These are phyloP conservation scores for Rutstroemia sp. DNA, from an alignment of 2,329 filamentous ascomycete genomes.

Conservation along the genomic window DNA sequence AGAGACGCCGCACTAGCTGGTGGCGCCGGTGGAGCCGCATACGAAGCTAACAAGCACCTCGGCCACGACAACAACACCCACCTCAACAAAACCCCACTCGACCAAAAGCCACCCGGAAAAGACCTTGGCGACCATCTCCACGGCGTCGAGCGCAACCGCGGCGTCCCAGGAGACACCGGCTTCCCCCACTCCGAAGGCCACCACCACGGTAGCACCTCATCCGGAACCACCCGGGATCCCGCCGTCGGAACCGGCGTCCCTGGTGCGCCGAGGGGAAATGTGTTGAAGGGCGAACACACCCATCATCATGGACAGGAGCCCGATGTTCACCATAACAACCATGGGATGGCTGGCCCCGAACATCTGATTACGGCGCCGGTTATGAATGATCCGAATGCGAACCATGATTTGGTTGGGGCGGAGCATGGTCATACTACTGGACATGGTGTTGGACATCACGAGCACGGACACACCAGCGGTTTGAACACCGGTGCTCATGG, in stretches of 20 bases:
- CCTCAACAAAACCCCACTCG: slow-evolving; percentile 1
- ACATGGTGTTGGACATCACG: no score
- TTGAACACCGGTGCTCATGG: no score
- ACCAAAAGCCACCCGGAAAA: not conserved
- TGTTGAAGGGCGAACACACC: not conserved
- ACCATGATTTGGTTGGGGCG: no score
- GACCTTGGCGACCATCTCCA: slow-evolving; percentile 14
- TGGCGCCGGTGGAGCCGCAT: slow-evolving; percentile 12
- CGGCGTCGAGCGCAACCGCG: slow-evolving; percentile 16
- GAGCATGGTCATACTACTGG: no score
- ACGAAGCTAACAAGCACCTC: slow-evolving; percentile 13
- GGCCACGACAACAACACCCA: not conserved
- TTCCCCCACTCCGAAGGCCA: slow-evolving; percentile 3
- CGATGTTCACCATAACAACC: not conserved
- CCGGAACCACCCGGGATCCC: not conserved
- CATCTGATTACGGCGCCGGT: slow-evolving; percentile 3
- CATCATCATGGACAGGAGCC: not conserved
- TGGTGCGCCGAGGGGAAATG: slow-evolving; percentile 3
- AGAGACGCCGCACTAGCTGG: slow-evolving; percentile 11
- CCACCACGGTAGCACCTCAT: not conserved
- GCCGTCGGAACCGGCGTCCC: slow-evolving; percentile 1
- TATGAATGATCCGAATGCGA: not conserved
- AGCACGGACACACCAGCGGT: no score
- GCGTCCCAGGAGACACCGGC: slow-evolving; percentile 2
- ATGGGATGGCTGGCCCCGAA: not conserved